Conservation (phyloP, 805 yeast genomes). For the Candida caryicola region DNA sequence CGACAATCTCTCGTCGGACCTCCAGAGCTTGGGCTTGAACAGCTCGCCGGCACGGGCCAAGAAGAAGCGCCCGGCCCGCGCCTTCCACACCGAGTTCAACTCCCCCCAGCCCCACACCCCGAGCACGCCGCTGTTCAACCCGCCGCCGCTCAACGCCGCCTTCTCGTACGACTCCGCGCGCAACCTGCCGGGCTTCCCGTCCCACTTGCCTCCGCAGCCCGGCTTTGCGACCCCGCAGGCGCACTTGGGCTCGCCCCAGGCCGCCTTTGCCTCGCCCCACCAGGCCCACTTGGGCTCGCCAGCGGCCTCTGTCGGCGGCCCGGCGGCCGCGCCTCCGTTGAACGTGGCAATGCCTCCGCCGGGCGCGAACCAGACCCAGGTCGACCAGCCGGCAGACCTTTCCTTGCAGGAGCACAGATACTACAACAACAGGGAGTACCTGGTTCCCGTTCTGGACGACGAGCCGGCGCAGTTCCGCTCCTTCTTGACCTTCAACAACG, state of each 20-base stretch:
- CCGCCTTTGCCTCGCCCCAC: neutral
- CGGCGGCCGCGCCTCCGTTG: slow-evolving; percentile 1
- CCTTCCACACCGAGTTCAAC: slow-evolving; percentile 26
- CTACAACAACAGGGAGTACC: slow-evolving; percentile 22
- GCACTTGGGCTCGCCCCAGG: neutral
- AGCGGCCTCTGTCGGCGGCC: neutral
- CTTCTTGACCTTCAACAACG: slow-evolving; percentile 72
- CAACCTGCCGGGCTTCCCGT: slow-evolving; percentile 1
- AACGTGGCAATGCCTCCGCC: neutral
- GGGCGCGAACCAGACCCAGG: slow-evolving; percentile 1
- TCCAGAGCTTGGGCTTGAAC: slow-evolving; percentile 9
- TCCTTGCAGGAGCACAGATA: slow-evolving; percentile 17
- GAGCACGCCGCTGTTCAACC: neutral
- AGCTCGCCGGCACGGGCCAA: slow-evolving; percentile 12
- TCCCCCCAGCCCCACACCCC: slow-evolving; percentile 5
- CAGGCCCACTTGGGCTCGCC: neutral
- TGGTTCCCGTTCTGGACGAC: slow-evolving; percentile 22
- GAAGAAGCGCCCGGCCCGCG: slow-evolving; percentile 31
- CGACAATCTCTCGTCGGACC: slow-evolving; percentile 3
- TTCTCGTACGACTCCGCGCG: neutral
- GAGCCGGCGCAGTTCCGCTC: slow-evolving; percentile 34
- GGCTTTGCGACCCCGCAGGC: neutral
- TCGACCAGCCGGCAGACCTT: slow-evolving; percentile 1
- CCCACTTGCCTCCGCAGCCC: slow-evolving; percentile 3
- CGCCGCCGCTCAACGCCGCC: neutral